phyloP scores from a whole-genome alignment of 495 filamentous ascomycete species.

The Hypoxylon perforatum region DNA sequence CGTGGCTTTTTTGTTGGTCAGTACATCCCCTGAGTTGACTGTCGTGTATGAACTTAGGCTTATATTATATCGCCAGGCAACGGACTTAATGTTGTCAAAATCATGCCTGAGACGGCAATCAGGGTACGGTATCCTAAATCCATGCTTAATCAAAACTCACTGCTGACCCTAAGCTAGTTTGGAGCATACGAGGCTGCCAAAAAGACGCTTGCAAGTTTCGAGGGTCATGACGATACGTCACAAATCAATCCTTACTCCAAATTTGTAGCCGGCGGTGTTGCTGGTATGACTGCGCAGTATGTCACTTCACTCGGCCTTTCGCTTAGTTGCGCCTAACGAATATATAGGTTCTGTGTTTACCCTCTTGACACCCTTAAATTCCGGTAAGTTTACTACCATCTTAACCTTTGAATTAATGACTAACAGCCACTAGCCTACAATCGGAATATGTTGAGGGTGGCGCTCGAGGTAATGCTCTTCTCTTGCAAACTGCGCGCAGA shows the following conservation, averaged over 20 bases:
- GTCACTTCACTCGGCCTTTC: constrained; percentile 37
- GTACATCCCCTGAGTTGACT: constrained; percentile 35
- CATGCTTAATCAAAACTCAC: neutral
- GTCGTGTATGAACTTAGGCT: constrained; percentile 11
- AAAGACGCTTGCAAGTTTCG: constrained; percentile 82
- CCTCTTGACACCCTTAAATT: constrained; percentile 98
- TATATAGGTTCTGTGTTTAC: constrained; percentile 84
- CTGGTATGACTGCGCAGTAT: constrained; percentile 92
- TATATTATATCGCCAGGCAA: constrained; percentile 71
- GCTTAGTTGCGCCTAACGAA: constrained; percentile 28
- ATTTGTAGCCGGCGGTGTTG: constrained; percentile 89
- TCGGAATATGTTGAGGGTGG: constrained; percentile 91
- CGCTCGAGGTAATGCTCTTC: constrained; percentile 83
- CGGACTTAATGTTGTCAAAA: constrained; percentile 94
- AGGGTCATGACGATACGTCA: constrained; percentile 87
- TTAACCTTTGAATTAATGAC: constrained; percentile 9
- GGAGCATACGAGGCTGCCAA: constrained; percentile 97
- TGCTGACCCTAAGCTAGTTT: constrained; percentile 63
- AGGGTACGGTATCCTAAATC: constrained; percentile 53
- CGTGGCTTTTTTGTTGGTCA: constrained; percentile 94
- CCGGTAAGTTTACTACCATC: constrained; percentile 58
- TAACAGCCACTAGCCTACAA: constrained; percentile 74
- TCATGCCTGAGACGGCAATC: constrained; percentile 98
- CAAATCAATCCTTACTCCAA: constrained; percentile 83
- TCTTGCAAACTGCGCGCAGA: constrained; percentile 80